Evolutionary conservation across 1,284 basidiomycete species (phyloP).

Genomic region (Ceratobasidium sp.): DNA sequence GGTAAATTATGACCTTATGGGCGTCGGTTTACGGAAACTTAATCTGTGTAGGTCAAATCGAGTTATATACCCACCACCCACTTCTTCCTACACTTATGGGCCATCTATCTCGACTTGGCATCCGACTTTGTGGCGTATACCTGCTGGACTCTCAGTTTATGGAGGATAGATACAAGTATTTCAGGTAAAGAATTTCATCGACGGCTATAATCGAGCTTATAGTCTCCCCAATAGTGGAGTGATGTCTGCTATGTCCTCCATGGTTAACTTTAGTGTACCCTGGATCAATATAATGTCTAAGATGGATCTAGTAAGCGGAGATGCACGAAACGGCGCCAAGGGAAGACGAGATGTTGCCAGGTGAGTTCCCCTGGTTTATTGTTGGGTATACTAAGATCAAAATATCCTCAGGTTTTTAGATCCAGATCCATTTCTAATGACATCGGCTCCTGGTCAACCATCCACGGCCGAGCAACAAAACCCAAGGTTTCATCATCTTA

Average conservation of each 20-base stretch:
- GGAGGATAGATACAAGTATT: conserved; percentile 99
- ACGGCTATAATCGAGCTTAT: not conserved
- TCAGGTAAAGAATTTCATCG: conserved; percentile 67
- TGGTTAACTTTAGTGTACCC: conserved; percentile 97
- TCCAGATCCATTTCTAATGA: conserved; percentile 93
- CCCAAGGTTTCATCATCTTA: conserved; percentile 91
- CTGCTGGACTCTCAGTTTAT: conserved; percentile 98
- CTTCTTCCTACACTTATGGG: conserved; percentile 91
- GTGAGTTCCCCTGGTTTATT: conserved; percentile 58
- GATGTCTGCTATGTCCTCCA: conserved; percentile 96
- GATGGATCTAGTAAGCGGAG: conserved; percentile 90
- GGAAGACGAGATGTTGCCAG: conserved; percentile 82
- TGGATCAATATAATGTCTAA: conserved; percentile 99
- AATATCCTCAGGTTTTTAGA: conserved; percentile 82
- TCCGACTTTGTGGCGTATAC: conserved; percentile 87
- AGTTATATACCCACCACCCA: conserved; percentile 98
- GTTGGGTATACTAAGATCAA: not conserved
- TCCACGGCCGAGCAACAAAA: conserved; percentile 64
- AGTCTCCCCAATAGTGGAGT: conserved; percentile 77
- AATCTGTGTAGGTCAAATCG: conserved; percentile 84
- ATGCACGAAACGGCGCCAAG: conserved; percentile 75
- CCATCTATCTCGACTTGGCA: conserved; percentile 75
- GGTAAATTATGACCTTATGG: conserved; percentile 65
- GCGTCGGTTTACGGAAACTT: not conserved
- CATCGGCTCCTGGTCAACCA: conserved; percentile 71